These are phyloP conservation scores for Epicoccum sorghinum DNA, from an alignment of 2,329 filamentous ascomycete species.

Conservation along the genomic window DNA sequence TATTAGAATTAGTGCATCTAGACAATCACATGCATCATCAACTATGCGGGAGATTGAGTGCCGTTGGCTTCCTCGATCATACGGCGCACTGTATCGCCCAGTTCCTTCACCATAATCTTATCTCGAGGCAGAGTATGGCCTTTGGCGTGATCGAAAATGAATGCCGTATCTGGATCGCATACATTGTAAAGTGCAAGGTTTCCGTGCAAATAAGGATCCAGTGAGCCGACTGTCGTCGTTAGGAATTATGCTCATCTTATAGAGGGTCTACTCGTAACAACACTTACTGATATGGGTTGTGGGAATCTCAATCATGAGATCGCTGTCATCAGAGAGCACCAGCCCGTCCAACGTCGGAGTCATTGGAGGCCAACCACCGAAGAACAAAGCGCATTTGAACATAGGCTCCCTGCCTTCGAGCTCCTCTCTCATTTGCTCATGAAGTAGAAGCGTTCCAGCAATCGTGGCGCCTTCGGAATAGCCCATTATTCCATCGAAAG, in stretches of 20 bases:
- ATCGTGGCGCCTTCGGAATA: conserved; percentile 67
- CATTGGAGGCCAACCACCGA: conserved; percentile 55
- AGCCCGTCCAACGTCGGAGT: conserved; percentile 37
- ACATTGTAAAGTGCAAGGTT: conserved; percentile 67
- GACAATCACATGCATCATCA: background rate
- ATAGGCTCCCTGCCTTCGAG: conserved; percentile 24
- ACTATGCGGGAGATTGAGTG: conserved; percentile 2
- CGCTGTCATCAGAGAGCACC: conserved; percentile 50
- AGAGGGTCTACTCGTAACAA: background rate
- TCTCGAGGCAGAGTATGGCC: conserved; percentile 64
- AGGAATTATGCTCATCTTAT: background rate
- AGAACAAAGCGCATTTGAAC: conserved; percentile 57
- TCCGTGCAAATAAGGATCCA: conserved; percentile 66
- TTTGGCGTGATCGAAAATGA: conserved; percentile 69
- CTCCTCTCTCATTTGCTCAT: conserved; percentile 28
- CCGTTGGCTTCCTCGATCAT: conserved; percentile 32
- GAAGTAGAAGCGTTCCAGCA: conserved; percentile 52
- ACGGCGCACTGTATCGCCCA: conserved; percentile 34
- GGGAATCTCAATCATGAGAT: conserved; percentile 49
- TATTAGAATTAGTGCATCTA: background rate
- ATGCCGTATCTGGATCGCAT: conserved; percentile 64
- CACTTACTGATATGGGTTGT: conserved; percentile 47
- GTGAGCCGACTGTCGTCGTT: conserved; percentile 27
- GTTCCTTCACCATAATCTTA: conserved; percentile 39
- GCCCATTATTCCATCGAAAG: conserved; percentile 62